Base-by-base conservation (phyloP, 257 asterid genomes). In the Capsicum pubescens region DNA sequence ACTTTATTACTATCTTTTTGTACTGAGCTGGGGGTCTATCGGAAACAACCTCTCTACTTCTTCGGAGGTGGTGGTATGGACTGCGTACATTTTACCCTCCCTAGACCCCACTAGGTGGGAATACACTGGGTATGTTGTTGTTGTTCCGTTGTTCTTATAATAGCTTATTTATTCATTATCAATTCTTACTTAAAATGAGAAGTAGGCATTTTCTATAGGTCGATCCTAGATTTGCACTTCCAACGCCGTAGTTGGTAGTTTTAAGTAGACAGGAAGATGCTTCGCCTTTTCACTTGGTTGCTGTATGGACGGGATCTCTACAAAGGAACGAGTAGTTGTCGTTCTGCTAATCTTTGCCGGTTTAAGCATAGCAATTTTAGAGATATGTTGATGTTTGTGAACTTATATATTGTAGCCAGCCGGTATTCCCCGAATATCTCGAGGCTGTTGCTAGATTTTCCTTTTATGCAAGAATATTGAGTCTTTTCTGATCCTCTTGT, bases 391-490 rank as follows among this genome's bases (percentile, higher is more conserved):
- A 67, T 68, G 54, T 16, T 50, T 74, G 12, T 21, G 44, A 48
- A 19, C 80, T 48, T 50, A n/a, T 17, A 50, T 19, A 8, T 68
- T 46, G 46, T 71, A 5, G n/a, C 39, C 3, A n/a, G n/a, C n/a
- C 32, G 32, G 32, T 26, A 17, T 71, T 46, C 36, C 79, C 58
- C 8, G 5, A 71, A 10, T 71, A 70, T 71, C 79, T 44, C 6
- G 0, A n/a, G 59, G 55, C 39, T n/a, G 80, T 71, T 71, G 12
- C 42, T 74, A 76, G 48, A 76, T 76, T 52, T 72, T 26, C 81
- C 42, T 50, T 74, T 50, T 7, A 7, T 50, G 81, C 61, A 7
- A 74, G 61, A 21, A 72, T 46, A 10, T 7, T 74, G 46, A 74
- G 58, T 2, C 1, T 21, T n/a, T 76, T 76, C 15, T 52, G 81